Conservation (phyloP, 208 protist species). For the Acanthamoeba lenticulata region DNA sequence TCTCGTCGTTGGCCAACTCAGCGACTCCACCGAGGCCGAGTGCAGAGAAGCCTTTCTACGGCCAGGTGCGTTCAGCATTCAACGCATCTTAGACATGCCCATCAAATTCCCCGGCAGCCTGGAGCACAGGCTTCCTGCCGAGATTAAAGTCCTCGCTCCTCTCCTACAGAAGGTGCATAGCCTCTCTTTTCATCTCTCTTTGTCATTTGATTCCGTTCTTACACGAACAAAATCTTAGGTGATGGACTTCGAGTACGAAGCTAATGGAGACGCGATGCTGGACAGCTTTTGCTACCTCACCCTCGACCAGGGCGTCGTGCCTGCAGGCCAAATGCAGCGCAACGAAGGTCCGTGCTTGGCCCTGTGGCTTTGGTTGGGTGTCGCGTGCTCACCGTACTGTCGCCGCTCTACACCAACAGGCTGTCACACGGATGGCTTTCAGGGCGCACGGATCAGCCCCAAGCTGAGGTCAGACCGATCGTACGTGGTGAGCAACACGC, state of each 20-base stretch:
- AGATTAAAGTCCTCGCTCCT: not conserved
- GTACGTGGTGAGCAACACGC: not conserved
- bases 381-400: not conserved
- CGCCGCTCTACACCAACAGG: not conserved
- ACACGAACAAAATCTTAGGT: not conserved
- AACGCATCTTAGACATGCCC: not conserved
- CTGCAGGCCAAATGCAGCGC: not conserved
- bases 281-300: constrained; percentile 5
- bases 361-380: not conserved
- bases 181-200: not conserved
- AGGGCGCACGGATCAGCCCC: not conserved
- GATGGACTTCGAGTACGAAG: no score
- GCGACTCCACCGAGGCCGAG: no score
- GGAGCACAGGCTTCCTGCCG: not conserved
- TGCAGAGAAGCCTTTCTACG: no score
- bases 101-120: not conserved
- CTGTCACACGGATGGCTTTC: not conserved
- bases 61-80: not conserved
- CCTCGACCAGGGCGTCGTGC: not conserved
- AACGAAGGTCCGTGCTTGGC: not conserved
- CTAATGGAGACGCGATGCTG: not conserved
- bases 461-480: not conserved
- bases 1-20: not conserved
- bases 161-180: not conserved
- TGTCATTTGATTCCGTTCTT: not conserved